Evolutionary conservation across 352 stramenopile species (phyloP), one percentile per base, ranked within the genome.

Genomic region (Globisporangium abappressorium): DNA sequence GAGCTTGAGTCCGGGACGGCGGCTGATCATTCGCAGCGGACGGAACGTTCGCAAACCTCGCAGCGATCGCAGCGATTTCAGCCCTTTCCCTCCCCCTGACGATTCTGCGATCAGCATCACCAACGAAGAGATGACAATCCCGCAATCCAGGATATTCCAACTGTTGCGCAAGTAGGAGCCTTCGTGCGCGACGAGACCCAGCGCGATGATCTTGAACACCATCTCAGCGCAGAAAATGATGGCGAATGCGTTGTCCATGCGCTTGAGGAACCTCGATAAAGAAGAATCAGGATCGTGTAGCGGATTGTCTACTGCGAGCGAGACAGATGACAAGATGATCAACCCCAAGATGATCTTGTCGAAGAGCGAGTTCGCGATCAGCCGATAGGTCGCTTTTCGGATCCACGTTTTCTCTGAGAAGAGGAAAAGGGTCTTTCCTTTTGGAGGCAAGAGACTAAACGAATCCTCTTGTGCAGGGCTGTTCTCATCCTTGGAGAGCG

Each of bases 61-160:
- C 0, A 98, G 77, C 18, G 89, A 93, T 4, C 89, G 83, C 3
- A 98, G 77, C 18, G 84, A 92, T 47, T 92, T 92, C 11, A 94
- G 78, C 2, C 80, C 79, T 11, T 71, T 77, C 0, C 80, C 71
- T 24, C 61, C 69, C 5, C 70, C 62, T 2, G 78, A 77, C 3
- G 80, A 85, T 36, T 91, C 79, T 0, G 75, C 77, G 1, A 87
- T 71, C 8, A 94, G 59, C 71, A 89, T 90, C 18, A 95, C 54
- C 3, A 97, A 38, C 0, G 89, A 98, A 0, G 93, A 75, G 18
- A 96, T 61, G 0, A 98, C 91, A 57, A 98, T 97, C 7, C 90
- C 67, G 26, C 88, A 81, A 63, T 98, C 93, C 2, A 98, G 75
- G 5, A 97, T 72, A 51, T 98, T 97, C 94, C 94, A 98, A 5